These are phyloP conservation scores for Neurospora sp. DNA, from an alignment of 495 filamentous ascomycete genomes.

Conservation along the genomic window DNA sequence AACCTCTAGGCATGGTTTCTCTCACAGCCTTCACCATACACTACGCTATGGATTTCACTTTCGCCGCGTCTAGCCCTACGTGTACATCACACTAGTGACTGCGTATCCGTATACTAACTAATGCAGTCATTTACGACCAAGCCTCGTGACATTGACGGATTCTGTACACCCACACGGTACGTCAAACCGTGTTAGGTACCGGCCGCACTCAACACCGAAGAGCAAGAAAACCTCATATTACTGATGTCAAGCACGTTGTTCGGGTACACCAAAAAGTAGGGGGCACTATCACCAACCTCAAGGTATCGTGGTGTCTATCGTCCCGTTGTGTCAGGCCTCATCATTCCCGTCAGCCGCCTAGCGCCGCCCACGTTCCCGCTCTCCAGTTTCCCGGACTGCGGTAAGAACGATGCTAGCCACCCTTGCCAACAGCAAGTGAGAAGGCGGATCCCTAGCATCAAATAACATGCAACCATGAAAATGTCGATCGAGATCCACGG, in stretches of 20 bases:
- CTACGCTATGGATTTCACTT: not conserved
- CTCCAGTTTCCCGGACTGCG: not conserved
- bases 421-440: not conserved
- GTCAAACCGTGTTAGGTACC: not conserved
- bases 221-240: not conserved
- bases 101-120: not conserved
- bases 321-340: not conserved
- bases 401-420: not conserved
- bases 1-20: not conserved
- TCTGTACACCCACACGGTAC: not conserved
- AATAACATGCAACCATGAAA: not conserved
- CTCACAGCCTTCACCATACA: not conserved
- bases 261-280: not conserved
- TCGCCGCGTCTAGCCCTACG: not conserved
- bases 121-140: not conserved
- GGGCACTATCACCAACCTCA: not conserved
- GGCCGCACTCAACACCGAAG: not conserved
- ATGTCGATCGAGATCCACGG: not conserved
- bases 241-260: not conserved
- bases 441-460: not conserved
- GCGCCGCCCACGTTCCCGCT: not conserved
- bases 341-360: not conserved
- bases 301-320: not conserved
- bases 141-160: not conserved
- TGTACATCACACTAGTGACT: not conserved